These are phyloP conservation scores for Xylaria multiplex DNA, from an alignment of 2,329 filamentous ascomycete species.

Conservation along the genomic window DNA sequence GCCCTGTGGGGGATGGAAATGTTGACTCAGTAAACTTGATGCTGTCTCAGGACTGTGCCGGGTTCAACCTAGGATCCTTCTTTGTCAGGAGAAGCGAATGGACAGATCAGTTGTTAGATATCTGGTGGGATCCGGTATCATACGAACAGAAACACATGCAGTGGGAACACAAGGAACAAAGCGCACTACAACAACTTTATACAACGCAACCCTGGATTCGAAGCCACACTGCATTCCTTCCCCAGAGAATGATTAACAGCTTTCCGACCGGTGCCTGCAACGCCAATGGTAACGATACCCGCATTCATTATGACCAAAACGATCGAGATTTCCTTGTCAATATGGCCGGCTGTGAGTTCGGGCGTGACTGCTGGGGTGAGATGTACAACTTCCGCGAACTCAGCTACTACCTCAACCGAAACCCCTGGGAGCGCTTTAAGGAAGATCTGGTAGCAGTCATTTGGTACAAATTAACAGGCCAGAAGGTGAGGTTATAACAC, in stretches of 20 bases:
- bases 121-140: constrained; percentile 98
- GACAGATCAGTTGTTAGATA: constrained; percentile 90
- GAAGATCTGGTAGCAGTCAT: constrained; percentile 70
- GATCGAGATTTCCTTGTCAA: constrained; percentile 96
- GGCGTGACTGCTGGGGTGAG: constrained; percentile 95
- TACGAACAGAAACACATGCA: constrained; percentile 99
- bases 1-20: constrained; percentile 79
- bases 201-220: constrained; percentile 91
- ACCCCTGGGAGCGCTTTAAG: constrained; percentile 80
- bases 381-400: constrained; percentile 96
- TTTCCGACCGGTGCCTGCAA: constrained; percentile 92
- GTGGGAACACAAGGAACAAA: constrained; percentile 99
- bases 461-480: constrained; percentile 72
- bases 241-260: constrained; percentile 91
- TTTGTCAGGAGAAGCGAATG: constrained; percentile 86
- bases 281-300: constrained; percentile 76
- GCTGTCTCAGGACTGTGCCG: constrained; percentile 90
- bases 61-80: constrained; percentile 97
- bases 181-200: constrained; percentile 93
- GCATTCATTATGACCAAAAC: constrained; percentile 84
- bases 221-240: constrained; percentile 86
- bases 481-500: constrained; percentile 65
- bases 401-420: constrained; percentile 89
- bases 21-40: constrained; percentile 85
- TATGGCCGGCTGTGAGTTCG: constrained; percentile 98